These are phyloP conservation scores for Beauveria sp. DNA, from an alignment of 2,329 filamentous ascomycete genomes.

Conservation along the genomic window DNA sequence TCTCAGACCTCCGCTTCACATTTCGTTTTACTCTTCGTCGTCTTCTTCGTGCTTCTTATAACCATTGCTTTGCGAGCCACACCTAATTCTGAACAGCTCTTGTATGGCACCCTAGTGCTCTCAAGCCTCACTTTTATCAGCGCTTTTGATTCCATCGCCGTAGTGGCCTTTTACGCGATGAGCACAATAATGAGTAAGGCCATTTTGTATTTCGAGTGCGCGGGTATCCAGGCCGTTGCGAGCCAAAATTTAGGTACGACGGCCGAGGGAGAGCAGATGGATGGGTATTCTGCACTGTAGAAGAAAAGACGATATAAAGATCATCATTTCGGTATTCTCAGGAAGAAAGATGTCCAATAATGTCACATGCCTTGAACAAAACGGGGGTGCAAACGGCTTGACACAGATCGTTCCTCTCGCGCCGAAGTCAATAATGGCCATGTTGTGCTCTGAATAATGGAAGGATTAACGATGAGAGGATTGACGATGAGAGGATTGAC, in stretches of 20 bases:
- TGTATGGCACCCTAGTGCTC: constrained; percentile 1
- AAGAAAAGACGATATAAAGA: neutral
- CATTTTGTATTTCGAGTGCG: constrained; percentile 1
- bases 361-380: too few species aligned
- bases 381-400: neutral
- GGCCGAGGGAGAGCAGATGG: neutral
- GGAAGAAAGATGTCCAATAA: too few species aligned
- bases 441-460: neutral
- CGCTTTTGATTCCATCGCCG: constrained; percentile 2
- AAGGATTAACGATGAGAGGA: too few species aligned
- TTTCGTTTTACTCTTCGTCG: neutral
- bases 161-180: neutral
- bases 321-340: too few species aligned
- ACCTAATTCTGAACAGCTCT: neutral
- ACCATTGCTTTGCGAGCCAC: neutral
- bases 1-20: neutral
- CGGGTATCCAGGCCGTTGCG: neutral
- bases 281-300: neutral
- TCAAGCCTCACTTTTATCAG: constrained; percentile 8
- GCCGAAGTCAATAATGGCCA: too few species aligned
- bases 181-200: constrained; percentile 1
- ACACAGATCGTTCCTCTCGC: neutral
- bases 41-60: too few species aligned
- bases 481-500: too few species aligned
- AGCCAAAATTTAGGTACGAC: neutral